Evolutionary conservation across 2,329 filamentous ascomycete species (phyloP).

Genomic region (Dryadomyces quercus-mongolicae): DNA sequence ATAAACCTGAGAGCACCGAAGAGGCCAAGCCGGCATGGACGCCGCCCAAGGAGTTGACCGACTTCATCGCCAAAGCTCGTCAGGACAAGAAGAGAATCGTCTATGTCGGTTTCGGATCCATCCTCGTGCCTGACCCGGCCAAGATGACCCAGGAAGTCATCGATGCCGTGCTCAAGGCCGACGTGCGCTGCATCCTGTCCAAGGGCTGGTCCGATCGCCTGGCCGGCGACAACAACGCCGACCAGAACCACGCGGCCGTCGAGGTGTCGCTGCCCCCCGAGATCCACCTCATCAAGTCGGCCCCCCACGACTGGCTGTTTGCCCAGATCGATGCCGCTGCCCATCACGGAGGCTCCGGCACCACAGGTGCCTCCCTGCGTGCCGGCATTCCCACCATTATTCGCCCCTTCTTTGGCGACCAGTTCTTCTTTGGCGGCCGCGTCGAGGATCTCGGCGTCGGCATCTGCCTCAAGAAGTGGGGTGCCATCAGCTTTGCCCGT

Average conservation of each 20-base stretch:
- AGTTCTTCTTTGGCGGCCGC: conserved; percentile 86
- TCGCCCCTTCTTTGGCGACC: conserved; percentile 94
- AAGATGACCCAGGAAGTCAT: conserved; percentile 89
- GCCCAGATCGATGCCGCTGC: conserved; percentile 84
- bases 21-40: conserved; percentile 35
- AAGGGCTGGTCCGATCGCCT: conserved; percentile 92
- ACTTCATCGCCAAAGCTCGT: conserved; percentile 76
- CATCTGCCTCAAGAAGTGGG: conserved; percentile 78
- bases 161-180: conserved; percentile 79
- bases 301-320: conserved; percentile 96
- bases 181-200: conserved; percentile 86
- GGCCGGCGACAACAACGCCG: conserved; percentile 13
- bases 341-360: conserved; percentile 90
- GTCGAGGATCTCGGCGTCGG: conserved; percentile 92
- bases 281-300: conserved; percentile 79
- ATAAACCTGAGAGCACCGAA: background rate
- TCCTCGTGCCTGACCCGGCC: conserved; percentile 80
- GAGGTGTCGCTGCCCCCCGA: conserved; percentile 64
- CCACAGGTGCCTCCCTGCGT: conserved; percentile 82
- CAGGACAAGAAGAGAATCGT: conserved; percentile 81
- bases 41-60: conserved; percentile 61
- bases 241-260: conserved; percentile 25
- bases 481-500: conserved; percentile 70
- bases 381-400: conserved; percentile 90
- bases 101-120: conserved; percentile 94